Evolutionary conservation across 2,329 filamentous ascomycete genomes (phyloP), one percentile per base, ranked within the genome.

Genomic region (Ilyonectria destructans): DNA sequence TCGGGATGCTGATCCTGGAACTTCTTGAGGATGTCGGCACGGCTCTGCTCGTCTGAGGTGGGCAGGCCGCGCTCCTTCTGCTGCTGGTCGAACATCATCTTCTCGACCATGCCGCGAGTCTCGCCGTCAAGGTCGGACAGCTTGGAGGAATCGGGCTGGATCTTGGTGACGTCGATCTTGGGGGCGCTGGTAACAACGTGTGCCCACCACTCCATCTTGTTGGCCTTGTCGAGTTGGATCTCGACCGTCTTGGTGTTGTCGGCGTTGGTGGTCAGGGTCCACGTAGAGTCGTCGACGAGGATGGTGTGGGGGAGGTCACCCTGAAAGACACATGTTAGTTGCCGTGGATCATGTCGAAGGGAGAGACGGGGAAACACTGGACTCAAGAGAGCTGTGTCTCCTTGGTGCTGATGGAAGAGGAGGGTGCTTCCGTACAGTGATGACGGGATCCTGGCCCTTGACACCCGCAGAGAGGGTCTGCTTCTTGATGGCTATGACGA

Each of bases 11-110:
- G 90, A 58, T 85, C 86, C 89, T 98, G 92, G 84, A 99, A 98
- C 85, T 97, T 94, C 84, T 93, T 93, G 79, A 99, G 84, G 76
- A 99, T 92, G 63, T 99, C 96, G 79, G 91, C 83, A 89, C 98
- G 98, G 87, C 95, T 94, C 88, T 97, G 91, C 85, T 99, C 96
- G 74, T 98, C 96, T 73, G 94, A 97, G 13, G 92, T 95, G 54
- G 95, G 94, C 82, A 92, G 88, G 5, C 96, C 96, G 82, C 89
- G 86, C 85, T 98, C 95, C 90, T 99, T 99, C 85, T 98, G 95
- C 74, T 93, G 88, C 87, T 99, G 96, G 85, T 99, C 96, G 78
- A 89, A 99, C 96, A 99, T 99, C 96, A 99, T 99, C 90, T 99
- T 99, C 90, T 99, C 96, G 51, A 99, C 96, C 96, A 99, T 98